phyloP scores from a whole-genome alignment of 768 basidiomycete species.

The Calocybe cyanea region DNA sequence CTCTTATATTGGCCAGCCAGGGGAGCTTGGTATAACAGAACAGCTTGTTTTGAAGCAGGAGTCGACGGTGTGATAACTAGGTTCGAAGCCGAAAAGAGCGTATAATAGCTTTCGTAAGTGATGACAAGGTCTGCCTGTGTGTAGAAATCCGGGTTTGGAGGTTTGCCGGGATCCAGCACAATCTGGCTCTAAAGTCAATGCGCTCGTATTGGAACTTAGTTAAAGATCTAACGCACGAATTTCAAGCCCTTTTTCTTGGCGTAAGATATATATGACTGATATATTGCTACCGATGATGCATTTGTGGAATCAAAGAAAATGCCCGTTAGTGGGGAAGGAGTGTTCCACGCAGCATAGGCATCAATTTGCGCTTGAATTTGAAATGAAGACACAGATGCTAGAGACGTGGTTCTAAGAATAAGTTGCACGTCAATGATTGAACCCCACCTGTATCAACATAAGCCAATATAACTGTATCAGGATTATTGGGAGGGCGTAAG shows the following conservation, averaged over 20 bases:
- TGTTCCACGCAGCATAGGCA: conserved; percentile 10
- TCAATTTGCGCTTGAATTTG: conserved; percentile 7
- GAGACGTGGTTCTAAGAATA: too few species aligned
- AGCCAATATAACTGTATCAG: conserved; percentile 3
- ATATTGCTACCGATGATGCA: conserved; percentile 1
- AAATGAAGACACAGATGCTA: not conserved
- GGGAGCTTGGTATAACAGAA: conserved; percentile 4
- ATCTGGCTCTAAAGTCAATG: too few species aligned
- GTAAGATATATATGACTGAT: conserved; percentile 2
- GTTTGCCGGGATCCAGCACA: conserved; percentile 2
- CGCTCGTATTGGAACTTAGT: too few species aligned
- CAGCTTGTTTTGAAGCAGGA: conserved; percentile 10
- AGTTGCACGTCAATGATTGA: too few species aligned
- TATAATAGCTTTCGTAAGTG: conserved; percentile 9
- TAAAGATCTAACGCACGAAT: too few species aligned
- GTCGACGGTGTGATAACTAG: conserved; percentile 5
- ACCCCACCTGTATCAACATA: conserved; percentile 1
- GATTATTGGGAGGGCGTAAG: conserved; percentile 8
- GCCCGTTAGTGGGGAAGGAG: conserved; percentile 5
- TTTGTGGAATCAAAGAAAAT: conserved; percentile 4
- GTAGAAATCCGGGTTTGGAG: conserved; percentile 5
- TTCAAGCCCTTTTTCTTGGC: conserved; percentile 1
- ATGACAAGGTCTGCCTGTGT: conserved; percentile 8
- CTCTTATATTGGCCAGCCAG: not conserved
- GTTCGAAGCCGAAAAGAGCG: conserved; percentile 1